Percentiles rank a stretch among this genome's conserved stretches.
Evolutionary conservation across 495 filamentous ascomycete species (phyloP).

Genomic region (Aspergillus campestris): DNA sequence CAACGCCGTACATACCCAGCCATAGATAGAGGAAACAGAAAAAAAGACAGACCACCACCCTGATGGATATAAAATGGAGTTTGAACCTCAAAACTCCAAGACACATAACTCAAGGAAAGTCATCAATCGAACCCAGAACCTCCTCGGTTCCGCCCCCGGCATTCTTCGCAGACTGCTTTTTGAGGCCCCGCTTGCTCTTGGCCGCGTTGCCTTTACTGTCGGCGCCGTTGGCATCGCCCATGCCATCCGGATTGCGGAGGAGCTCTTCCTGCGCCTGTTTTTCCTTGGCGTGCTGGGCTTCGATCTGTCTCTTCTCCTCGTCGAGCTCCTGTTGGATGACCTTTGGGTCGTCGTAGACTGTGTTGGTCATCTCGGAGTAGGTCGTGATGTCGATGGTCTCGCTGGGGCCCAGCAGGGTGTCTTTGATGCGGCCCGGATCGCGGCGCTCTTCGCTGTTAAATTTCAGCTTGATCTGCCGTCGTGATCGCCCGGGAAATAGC

Average conservation of each 20-base stretch:
- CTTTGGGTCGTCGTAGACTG: constrained; percentile 45
- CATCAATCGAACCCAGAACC: constrained; percentile 33
- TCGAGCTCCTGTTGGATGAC: constrained; percentile 55
- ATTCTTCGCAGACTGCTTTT: constrained; percentile 24
- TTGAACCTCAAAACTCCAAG: not conserved
- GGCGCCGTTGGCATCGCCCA: constrained; percentile 23
- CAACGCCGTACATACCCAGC: not conserved
- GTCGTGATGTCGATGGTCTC: constrained; percentile 56
- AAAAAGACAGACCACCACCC: constrained; percentile 4
- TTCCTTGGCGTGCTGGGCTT: constrained; percentile 57
- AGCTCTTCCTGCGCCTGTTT: constrained; percentile 45
- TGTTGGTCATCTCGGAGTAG: constrained; percentile 55
- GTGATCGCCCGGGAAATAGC: constrained; percentile 67
- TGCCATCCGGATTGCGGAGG: constrained; percentile 34
- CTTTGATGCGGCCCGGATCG: constrained; percentile 59
- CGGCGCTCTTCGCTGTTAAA: constrained; percentile 86
- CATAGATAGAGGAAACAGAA: not conserved
- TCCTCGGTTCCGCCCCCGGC: constrained; percentile 35
- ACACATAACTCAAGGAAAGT: constrained; percentile 23
- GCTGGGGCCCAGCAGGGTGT: constrained; percentile 53
- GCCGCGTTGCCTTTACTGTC: constrained; percentile 28
- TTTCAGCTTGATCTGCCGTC: constrained; percentile 81
- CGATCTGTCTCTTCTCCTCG: constrained; percentile 57
- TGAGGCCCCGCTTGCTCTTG: constrained; percentile 30
- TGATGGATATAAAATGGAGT: constrained; percentile 1